Base-by-base conservation (phyloP, 495 filamentous ascomycete species). In the Endocarpon pusillum region DNA sequence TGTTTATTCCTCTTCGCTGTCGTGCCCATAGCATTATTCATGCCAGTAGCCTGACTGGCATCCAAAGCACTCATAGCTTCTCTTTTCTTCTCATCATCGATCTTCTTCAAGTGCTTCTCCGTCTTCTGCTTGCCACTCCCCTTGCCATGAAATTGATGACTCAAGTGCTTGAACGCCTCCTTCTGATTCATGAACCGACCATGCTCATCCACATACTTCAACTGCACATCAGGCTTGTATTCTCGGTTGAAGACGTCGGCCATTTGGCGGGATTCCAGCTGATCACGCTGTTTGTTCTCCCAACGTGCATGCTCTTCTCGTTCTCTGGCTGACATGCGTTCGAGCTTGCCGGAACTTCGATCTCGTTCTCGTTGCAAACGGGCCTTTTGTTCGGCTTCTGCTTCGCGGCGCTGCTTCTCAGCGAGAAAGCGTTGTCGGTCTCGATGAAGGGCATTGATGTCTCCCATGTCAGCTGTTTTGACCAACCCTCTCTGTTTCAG, bases 111-210 rank as follows among this genome's bases (percentile, higher is more conserved):
- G 35, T 70, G 64, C 61, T 96, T 96, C 64, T 96, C 87, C 17
- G 84, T 94, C 76, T 97, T 97, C 61, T 79, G 79, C 67, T 94
- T 94, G 34, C 89, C 89, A 47, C 77, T 85, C 27, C 86, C 85
- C 60, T 96, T 94, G 35, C 89, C 89, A 58, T 97, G 89, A 73
- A 97, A 97, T 54, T 91, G 80, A 58, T 97, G 89, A 46, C 74
- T 83, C 29, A 96, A 63, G 49, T 94, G 72, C 62, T 84, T 84
- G 64, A 96, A 97, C 1, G 89, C 89, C 57, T 97, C 89, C 62
- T 96, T 97, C 48, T 78, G 71, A 44, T 77, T 76, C 69, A 97
- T 80, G 32, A 62, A 57, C 19, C 89, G 73, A 4, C 89, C 89
- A 47, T 70, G 71, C 32, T 85, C 85, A 49, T 94, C 89, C 35